phyloP scores from a whole-genome alignment of 371 early-diverging fungal genomes.

The Chytridium lagenaria region DNA sequence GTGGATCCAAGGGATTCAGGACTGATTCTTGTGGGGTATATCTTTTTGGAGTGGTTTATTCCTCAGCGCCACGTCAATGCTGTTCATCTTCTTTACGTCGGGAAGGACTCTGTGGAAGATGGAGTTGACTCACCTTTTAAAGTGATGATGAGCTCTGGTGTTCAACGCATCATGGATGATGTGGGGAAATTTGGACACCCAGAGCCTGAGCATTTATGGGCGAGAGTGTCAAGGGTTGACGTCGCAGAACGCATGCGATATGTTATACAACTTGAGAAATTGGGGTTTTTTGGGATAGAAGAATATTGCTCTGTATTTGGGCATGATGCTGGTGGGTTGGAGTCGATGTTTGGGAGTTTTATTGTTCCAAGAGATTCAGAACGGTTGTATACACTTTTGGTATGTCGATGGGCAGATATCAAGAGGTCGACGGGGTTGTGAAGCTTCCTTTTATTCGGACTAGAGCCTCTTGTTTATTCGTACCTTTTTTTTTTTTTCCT shows the following conservation, averaged over 20 bases:
- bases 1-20: neutral
- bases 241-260: neutral
- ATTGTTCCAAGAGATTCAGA: neutral
- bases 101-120: neutral
- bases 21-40: neutral
- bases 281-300: neutral
- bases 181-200: neutral
- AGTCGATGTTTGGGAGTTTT: neutral
- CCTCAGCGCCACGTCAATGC: slow-evolving; percentile 4
- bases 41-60: slow-evolving; percentile 8
- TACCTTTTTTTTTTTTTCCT: too few relatives aligned
- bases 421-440: too few relatives aligned
- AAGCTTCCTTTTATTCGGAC: too few relatives aligned
- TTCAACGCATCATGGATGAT: neutral
- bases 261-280: neutral
- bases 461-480: too few relatives aligned
- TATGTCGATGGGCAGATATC: neutral
- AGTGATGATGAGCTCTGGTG: neutral
- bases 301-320: neutral
- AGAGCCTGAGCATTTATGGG: neutral
- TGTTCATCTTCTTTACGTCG: neutral
- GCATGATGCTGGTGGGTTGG: neutral
- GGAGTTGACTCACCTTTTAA: neutral
- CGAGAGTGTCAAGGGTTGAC: neutral
- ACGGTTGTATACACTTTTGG: neutral